Percentiles rank a stretch among this genome's conserved stretches.
phyloP scores from a whole-genome alignment of 2,329 filamentous ascomycete species.

The Fusarium zealandicum region DNA sequence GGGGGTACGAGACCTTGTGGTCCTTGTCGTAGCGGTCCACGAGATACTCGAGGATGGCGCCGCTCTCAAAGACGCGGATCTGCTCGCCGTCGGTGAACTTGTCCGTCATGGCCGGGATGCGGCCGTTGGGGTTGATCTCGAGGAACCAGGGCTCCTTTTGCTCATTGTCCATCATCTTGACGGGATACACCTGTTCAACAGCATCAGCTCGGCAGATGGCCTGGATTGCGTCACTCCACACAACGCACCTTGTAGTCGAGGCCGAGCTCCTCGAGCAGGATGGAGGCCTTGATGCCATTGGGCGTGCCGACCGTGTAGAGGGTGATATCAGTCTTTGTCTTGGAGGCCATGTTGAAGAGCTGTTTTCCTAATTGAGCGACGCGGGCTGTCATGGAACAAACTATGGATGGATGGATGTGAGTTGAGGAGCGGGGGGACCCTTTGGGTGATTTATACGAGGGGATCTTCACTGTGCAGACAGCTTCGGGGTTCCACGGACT shows the following conservation, averaged over 20 bases:
- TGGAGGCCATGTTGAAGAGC: constrained; percentile 42
- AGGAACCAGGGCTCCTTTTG: constrained; percentile 90
- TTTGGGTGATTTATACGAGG: constrained; percentile 15
- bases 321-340: constrained; percentile 67
- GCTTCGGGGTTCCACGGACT: constrained; percentile 16
- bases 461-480: background rate
- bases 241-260: constrained; percentile 74
- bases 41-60: constrained; percentile 84
- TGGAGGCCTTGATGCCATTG: constrained; percentile 90
- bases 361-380: constrained; percentile 39
- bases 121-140: constrained; percentile 90
- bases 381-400: constrained; percentile 39
- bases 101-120: constrained; percentile 88
- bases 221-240: background rate
- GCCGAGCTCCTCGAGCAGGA: constrained; percentile 84
- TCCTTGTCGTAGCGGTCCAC: constrained; percentile 82
- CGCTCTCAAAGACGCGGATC: constrained; percentile 83
- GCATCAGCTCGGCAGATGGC: background rate
- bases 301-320: constrained; percentile 85
- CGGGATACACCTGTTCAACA: constrained; percentile 57
- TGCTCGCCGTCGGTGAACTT: constrained; percentile 74
- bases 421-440: background rate
- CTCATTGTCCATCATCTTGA: constrained; percentile 76
- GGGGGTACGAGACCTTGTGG: constrained; percentile 82
- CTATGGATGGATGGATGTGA: background rate